These are phyloP conservation scores for Skeletonema menzelii DNA, from an alignment of 108 stramenopile species.

Conservation along the genomic window DNA sequence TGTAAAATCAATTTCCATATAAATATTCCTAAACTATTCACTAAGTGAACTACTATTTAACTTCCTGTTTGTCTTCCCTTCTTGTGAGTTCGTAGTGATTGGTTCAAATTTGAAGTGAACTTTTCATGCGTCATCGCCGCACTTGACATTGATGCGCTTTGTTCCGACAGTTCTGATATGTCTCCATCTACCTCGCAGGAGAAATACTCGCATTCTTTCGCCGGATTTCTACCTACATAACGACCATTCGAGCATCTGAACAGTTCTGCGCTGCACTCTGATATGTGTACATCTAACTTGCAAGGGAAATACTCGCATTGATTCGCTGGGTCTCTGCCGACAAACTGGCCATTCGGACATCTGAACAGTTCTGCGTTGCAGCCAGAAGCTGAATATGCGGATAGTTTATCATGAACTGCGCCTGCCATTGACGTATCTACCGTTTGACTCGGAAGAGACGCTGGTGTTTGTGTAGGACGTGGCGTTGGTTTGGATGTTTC, in stretches of 20 bases:
- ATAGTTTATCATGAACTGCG: too few relatives aligned
- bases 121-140: background rate
- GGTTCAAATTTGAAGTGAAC: background rate
- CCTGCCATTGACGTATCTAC: too few relatives aligned
- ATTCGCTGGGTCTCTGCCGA: slow-evolving; percentile 32
- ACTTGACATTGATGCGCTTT: background rate
- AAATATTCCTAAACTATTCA: background rate
- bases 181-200: slow-evolving; percentile 6
- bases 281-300: background rate
- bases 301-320: slow-evolving; percentile 43
- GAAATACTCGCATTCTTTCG: slow-evolving; percentile 36
- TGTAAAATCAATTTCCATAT: too few relatives aligned
- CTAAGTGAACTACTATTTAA: background rate
- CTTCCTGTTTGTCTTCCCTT: background rate
- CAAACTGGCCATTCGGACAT: slow-evolving; percentile 35
- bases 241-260: slow-evolving; percentile 35
- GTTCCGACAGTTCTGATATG: background rate
- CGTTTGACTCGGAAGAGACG: too few relatives aligned
- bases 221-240: slow-evolving; percentile 29
- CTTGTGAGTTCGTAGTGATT: background rate
- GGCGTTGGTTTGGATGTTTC: background rate
- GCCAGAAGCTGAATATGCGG: too few relatives aligned
- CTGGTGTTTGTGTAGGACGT: background rate
- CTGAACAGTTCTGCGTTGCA: slow-evolving; percentile 33
- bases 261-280: slow-evolving; percentile 32